phyloP scores from a whole-genome alignment of 345 rosid genomes.

The Syzygium jambos region DNA sequence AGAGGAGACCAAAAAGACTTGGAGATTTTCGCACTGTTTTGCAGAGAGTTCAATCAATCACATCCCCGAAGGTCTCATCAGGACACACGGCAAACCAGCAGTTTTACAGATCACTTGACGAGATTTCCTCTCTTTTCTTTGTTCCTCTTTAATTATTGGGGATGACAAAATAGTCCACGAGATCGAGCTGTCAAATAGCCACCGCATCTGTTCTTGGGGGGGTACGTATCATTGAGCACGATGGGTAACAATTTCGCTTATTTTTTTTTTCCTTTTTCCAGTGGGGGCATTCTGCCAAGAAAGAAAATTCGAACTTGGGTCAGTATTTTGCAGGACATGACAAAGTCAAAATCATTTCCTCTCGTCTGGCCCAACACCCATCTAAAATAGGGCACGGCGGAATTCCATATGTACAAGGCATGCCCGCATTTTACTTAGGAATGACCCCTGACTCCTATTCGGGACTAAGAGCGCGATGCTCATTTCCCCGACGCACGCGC shows the following conservation, averaged over 20 bases:
- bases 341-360: not conserved
- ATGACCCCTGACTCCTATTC: not conserved
- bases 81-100: not conserved
- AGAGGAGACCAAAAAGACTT: not conserved
- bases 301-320: not conserved
- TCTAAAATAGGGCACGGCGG: not conserved
- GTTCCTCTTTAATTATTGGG: not conserved
- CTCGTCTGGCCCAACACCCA: not conserved
- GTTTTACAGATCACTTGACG: not conserved
- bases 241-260: not conserved
- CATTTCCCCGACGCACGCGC: not conserved
- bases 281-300: too few species aligned
- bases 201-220: not conserved
- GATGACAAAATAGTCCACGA: not conserved
- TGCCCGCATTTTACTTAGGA: not conserved
- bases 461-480: not conserved
- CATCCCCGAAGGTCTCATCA: not conserved
- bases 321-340: not conserved
- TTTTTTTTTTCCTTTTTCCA: not conserved
- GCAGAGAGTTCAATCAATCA: not conserved
- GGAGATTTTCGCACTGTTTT: not conserved
- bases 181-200: not conserved
- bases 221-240: not conserved
- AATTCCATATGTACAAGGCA: not conserved
- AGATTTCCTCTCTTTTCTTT: not conserved